A percentile compares a stretch with the other conserved stretches of the same genome.
Evolutionary conservation across 805 yeast genomes (phyloP).

Genomic region (Candida khao-thaluensis): DNA sequence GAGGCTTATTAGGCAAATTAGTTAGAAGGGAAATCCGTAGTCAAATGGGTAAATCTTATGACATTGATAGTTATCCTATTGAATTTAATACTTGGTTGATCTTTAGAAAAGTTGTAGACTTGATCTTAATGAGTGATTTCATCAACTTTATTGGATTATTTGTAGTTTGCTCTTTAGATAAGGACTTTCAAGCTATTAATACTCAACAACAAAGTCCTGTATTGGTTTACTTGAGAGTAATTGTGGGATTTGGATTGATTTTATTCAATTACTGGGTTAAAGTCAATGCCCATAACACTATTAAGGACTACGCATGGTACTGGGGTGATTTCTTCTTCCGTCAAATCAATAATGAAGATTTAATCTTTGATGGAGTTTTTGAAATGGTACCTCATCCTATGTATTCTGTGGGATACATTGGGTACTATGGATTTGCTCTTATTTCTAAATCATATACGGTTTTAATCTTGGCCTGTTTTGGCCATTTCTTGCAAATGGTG

Average conservation of each 20-base stretch:
- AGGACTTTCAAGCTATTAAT: conserved; percentile 36
- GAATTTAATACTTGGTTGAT: conserved; percentile 84
- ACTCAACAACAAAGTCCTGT: conserved; percentile 36
- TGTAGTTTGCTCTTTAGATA: conserved; percentile 42
- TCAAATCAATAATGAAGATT: conserved; percentile 57
- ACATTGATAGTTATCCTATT: conserved; percentile 45
- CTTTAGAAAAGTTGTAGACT: conserved; percentile 75
- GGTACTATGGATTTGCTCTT: conserved; percentile 80
- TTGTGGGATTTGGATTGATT: conserved; percentile 59
- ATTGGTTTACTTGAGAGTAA: conserved; percentile 50
- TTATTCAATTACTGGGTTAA: conserved; percentile 82
- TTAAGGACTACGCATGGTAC: conserved; percentile 90
- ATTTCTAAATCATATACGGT: conserved; percentile 73
- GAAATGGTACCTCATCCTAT: conserved; percentile 91
- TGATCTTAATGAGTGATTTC: conserved; percentile 83
- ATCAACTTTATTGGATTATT: conserved; percentile 70
- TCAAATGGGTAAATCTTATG: conserved; percentile 39
- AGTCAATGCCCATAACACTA: conserved; percentile 82
- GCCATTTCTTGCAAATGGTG: conserved; percentile 74
- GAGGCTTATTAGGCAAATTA: conserved; percentile 38
- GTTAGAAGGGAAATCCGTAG: conserved; percentile 31
- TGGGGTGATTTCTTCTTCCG: conserved; percentile 93
- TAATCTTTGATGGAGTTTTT: conserved; percentile 85
- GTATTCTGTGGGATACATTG: conserved; percentile 88
- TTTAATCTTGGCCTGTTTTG: conserved; percentile 64